Evolutionary conservation across 441 rosid species (phyloP).

Genomic region (Biscutella laevigata): DNA sequence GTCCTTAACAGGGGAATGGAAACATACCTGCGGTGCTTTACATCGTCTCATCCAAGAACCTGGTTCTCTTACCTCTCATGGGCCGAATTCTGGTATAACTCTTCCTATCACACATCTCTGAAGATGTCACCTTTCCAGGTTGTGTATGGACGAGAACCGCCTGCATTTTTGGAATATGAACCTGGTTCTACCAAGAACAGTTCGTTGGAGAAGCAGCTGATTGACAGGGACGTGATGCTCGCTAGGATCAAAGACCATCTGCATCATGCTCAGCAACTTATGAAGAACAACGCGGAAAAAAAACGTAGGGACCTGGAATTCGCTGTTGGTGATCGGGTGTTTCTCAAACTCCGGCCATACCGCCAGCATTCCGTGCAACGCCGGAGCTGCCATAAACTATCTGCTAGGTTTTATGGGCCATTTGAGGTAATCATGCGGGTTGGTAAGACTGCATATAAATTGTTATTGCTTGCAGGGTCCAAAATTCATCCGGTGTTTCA

Average conservation of each 20-base stretch:
- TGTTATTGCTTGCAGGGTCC: rapidly evolving
- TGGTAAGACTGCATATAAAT: not conserved
- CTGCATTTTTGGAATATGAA: not conserved
- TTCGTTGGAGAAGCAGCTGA: not conserved
- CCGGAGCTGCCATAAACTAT: not conserved
- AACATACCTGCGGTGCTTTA: too few relatives aligned
- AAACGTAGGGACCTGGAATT: not conserved
- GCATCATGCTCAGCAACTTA: not conserved
- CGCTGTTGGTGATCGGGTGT: not conserved
- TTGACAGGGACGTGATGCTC: not conserved
- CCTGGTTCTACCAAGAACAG: not conserved
- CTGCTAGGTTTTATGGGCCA: not conserved
- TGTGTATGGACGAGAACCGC: too few relatives aligned
- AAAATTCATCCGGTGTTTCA: not conserved
- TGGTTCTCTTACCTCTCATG: too few relatives aligned
- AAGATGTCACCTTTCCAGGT: too few relatives aligned
- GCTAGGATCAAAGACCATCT: not conserved
- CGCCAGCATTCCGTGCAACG: not conserved
- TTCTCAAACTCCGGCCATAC: not conserved
- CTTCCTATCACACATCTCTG: too few relatives aligned
- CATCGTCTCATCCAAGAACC: too few relatives aligned
- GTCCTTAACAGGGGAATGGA: too few relatives aligned
- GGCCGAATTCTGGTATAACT: too few relatives aligned
- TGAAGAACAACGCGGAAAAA: not conserved
- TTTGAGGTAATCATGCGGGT: rapidly evolving